These are phyloP conservation scores for Suhomyces tanzawaensis DNA, from an alignment of 805 yeast species.

Conservation along the genomic window DNA sequence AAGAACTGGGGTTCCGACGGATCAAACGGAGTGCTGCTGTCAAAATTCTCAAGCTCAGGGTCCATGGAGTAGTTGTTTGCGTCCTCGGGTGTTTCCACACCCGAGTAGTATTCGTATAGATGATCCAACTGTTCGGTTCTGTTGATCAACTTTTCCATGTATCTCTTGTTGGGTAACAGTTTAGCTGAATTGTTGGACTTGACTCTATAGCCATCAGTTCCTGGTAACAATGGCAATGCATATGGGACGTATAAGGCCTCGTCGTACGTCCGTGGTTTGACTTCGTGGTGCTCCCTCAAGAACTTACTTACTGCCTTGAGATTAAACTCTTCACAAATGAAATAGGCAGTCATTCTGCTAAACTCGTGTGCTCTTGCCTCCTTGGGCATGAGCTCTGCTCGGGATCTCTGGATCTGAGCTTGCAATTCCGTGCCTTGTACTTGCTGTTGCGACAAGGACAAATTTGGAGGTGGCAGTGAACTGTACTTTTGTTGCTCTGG, in stretches of 20 bases:
- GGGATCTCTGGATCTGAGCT: conserved; percentile 36
- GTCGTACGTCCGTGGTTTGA: conserved; percentile 83
- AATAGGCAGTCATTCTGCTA: conserved; percentile 88
- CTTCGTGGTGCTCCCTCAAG: conserved; percentile 68
- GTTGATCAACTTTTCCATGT: conserved; percentile 77
- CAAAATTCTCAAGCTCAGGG: conserved; percentile 41
- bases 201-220: conserved; percentile 72
- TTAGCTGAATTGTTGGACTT: conserved; percentile 61
- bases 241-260: conserved; percentile 93
- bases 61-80: conserved; percentile 48
- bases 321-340: conserved; percentile 80
- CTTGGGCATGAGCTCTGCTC: conserved; percentile 58
- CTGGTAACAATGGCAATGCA: conserved; percentile 81
- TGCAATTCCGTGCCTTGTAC: conserved; percentile 15
- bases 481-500: conserved; percentile 53
- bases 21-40: conserved; percentile 61
- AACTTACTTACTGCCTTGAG: conserved; percentile 62
- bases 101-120: conserved; percentile 86
- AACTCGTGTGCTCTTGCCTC: conserved; percentile 61
- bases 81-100: conserved; percentile 64
- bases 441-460: conserved; percentile 7
- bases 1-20: conserved; percentile 93
- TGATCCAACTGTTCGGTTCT: conserved; percentile 85
- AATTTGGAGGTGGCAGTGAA: conserved; percentile 13
- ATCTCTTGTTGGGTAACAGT: conserved; percentile 39